phyloP scores from a whole-genome alignment of 768 basidiomycete species.

The Rhizopogon roseolus region DNA sequence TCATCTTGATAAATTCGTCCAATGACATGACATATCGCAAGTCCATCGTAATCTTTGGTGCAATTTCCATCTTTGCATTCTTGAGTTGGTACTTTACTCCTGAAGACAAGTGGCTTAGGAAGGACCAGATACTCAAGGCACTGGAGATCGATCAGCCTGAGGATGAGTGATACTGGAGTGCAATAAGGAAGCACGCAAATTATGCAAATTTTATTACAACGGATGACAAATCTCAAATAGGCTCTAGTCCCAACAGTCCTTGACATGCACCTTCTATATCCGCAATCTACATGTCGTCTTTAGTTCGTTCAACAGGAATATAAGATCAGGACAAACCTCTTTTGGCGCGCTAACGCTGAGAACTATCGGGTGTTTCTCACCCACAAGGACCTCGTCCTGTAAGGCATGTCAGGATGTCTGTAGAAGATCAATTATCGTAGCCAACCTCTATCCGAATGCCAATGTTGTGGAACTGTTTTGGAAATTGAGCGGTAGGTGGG shows the following conservation, averaged over 20 bases:
- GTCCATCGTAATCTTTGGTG: constrained; percentile 76
- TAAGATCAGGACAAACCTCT: constrained; percentile 46
- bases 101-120: constrained; percentile 74
- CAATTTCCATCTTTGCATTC: constrained; percentile 73
- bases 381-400: constrained; percentile 72
- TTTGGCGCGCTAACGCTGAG: constrained; percentile 75
- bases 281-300: constrained; percentile 39
- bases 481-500: constrained; percentile 73
- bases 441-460: constrained; percentile 87
- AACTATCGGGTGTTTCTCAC: constrained; percentile 54
- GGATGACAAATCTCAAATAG: constrained; percentile 19
- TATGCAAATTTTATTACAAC: not conserved
- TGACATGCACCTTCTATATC: constrained; percentile 82
- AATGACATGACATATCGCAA: constrained; percentile 22
- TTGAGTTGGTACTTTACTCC: constrained; percentile 78
- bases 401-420: constrained; percentile 4
- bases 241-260: constrained; percentile 60
- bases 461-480: constrained; percentile 84
- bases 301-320: constrained; percentile 1
- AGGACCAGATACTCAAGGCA: constrained; percentile 53
- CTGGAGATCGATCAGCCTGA: constrained; percentile 26
- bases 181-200: not conserved
- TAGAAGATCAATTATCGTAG: not conserved
- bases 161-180: not conserved
- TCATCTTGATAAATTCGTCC: constrained; percentile 1